Evolutionary conservation across 352 stramenopile species (phyloP).

Genomic region (Phytopythium mirpurense): DNA sequence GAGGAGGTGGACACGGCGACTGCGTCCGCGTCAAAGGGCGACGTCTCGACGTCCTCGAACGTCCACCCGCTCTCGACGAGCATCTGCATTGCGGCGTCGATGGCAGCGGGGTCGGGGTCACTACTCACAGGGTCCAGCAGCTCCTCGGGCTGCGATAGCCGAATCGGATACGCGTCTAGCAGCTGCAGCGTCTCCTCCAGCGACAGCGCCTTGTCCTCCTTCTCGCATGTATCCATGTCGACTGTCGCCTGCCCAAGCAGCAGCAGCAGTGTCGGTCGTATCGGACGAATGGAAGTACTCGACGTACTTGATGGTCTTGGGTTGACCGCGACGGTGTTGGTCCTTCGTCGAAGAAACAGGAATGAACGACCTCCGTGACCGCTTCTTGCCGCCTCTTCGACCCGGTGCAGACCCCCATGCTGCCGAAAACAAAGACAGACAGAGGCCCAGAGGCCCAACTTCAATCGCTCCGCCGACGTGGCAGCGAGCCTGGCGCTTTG

Average conservation of each 20-base stretch:
- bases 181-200: slow-evolving; percentile 6
- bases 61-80: slow-evolving; percentile 7
- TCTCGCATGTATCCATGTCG: slow-evolving; percentile 6
- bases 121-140: neutral
- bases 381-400: neutral
- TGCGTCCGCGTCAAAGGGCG: neutral
- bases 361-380: neutral
- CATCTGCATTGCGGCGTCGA: slow-evolving; percentile 8
- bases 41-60: slow-evolving; percentile 1
- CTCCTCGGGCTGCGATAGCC: neutral
- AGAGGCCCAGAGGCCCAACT: too few species aligned
- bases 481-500: too few species aligned
- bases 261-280: neutral
- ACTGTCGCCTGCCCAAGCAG: neutral
- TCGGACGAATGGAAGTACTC: too few species aligned
- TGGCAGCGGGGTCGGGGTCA: slow-evolving; percentile 5
- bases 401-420: too few species aligned
- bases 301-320: too few species aligned
- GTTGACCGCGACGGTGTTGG: too few species aligned
- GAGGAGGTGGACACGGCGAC: neutral
- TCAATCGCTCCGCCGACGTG: too few species aligned
- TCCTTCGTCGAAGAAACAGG: slow-evolving; percentile 2
- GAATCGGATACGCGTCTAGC: slow-evolving; percentile 1
- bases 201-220: neutral
- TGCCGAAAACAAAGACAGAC: too few species aligned